A percentile compares a stretch with the other conserved stretches of the same genome.
These are phyloP conservation scores for Drechslerella coelobrocha DNA, from an alignment of 2,329 filamentous ascomycete species.

Conservation along the genomic window DNA sequence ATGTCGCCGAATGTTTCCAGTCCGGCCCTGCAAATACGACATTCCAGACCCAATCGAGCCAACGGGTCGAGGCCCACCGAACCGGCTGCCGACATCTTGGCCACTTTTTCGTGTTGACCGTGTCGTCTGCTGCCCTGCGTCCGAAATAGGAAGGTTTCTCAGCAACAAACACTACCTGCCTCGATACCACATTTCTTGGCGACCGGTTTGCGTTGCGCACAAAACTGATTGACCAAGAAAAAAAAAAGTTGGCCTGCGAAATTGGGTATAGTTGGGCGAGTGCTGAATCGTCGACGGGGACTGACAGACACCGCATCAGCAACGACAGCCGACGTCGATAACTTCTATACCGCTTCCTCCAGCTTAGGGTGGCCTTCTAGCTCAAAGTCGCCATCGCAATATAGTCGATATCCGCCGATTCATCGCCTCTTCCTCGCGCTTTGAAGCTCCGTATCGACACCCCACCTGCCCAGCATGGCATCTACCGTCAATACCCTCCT, in stretches of 20 bases:
- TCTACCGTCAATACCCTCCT: slow-evolving; percentile 61
- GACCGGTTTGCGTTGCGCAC: slow-evolving; percentile 38
- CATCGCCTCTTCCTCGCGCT: neutral
- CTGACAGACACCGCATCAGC: slow-evolving; percentile 17
- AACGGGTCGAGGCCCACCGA: neutral
- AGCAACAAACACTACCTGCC: slow-evolving; percentile 12
- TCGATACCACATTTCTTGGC: slow-evolving; percentile 37
- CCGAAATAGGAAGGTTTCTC: slow-evolving; percentile 12
- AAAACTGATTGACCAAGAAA: slow-evolving; percentile 29
- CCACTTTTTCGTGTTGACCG: slow-evolving; percentile 16
- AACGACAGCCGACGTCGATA: slow-evolving; percentile 17
- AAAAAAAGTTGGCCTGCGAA: slow-evolving; percentile 49
- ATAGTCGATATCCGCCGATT: neutral
- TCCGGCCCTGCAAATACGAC: slow-evolving; percentile 4
- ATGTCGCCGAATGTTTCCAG: no score
- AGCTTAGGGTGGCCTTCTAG: neutral
- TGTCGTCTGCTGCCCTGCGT: slow-evolving; percentile 18
- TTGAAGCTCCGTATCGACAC: neutral
- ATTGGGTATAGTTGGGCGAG: slow-evolving; percentile 43
- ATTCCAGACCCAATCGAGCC: slow-evolving; percentile 7
- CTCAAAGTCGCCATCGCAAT: neutral
- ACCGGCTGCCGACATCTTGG: neutral
- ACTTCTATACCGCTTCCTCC: slow-evolving; percentile 7
- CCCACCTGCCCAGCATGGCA: slow-evolving; percentile 55
- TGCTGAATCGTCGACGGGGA: slow-evolving; percentile 12